Evolutionary conservation across 2,329 filamentous ascomycete species (phyloP).

Genomic region (Botrytis tulipae): DNA sequence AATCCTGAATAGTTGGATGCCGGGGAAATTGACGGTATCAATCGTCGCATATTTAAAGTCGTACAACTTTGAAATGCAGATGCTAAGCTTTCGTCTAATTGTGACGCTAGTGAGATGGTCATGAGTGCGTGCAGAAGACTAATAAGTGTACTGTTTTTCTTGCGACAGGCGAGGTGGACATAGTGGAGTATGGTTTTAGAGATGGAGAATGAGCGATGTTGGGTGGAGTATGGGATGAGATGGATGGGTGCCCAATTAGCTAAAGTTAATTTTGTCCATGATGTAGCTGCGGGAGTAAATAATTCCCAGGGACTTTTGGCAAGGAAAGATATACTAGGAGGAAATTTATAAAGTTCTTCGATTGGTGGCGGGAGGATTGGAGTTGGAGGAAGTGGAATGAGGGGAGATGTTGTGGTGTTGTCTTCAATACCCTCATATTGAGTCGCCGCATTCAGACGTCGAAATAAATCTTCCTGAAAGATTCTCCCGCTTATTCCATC

Average conservation of each 20-base stretch:
- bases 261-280: background rate
- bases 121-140: background rate
- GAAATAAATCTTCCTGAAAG: background rate
- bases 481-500: background rate
- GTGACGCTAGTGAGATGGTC: background rate
- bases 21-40: background rate
- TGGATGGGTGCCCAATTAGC: background rate
- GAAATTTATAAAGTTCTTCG: background rate
- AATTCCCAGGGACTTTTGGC: background rate
- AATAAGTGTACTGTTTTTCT: background rate
- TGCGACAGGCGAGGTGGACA: background rate
- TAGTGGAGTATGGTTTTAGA: background rate
- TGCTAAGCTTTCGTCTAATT: background rate
- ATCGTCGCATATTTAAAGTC: background rate
- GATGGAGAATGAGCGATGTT: background rate
- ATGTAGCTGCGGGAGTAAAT: background rate
- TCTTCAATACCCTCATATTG: background rate
- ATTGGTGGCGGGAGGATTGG: background rate
- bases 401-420: background rate
- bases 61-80: background rate
- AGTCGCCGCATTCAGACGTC: background rate
- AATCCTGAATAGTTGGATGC: accelerated
- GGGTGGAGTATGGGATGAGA: background rate
- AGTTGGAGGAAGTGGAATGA: background rate
- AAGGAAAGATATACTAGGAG: background rate